Conservation (phyloP, 495 filamentous ascomycete species). For the Talaromyces stipitatus region DNA sequence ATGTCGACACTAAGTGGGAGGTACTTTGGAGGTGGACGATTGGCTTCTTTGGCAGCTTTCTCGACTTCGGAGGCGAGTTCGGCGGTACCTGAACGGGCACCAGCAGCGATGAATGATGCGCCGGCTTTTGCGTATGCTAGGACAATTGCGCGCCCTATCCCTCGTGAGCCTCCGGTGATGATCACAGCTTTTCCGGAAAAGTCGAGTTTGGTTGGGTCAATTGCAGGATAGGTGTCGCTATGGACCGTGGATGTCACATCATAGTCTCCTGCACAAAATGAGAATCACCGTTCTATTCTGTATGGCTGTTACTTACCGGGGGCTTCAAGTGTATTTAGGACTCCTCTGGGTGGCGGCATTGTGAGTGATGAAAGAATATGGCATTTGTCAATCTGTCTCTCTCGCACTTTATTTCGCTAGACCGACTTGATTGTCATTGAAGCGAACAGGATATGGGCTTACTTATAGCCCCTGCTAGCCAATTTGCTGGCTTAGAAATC, state of each 20-base stretch:
- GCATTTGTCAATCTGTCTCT: not conserved
- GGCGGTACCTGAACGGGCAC: conserved; percentile 31
- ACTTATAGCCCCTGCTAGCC: not conserved
- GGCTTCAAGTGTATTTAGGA: not conserved
- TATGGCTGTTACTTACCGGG: not conserved
- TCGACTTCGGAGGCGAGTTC: conserved; percentile 24
- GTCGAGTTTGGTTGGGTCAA: conserved; percentile 22
- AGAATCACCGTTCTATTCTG: not conserved
- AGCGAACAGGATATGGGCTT: not conserved
- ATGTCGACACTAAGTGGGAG: conserved; percentile 35
- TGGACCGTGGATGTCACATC: not conserved
- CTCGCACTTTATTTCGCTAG: not conserved
- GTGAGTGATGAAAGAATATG: not conserved
- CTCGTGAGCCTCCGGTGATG: conserved; percentile 63
- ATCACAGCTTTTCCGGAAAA: conserved; percentile 57
- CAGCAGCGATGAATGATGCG: conserved; percentile 31
- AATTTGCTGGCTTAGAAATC: not conserved
- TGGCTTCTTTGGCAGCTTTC: conserved; percentile 24
- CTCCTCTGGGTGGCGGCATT: not conserved
- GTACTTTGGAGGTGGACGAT: conserved; percentile 21
- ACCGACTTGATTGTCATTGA: not conserved
- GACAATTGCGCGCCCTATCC: conserved; percentile 64
- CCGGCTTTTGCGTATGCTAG: conserved; percentile 48
- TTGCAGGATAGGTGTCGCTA: conserved; percentile 18
- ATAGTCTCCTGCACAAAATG: not conserved